Percentiles rank a stretch among this genome's conserved stretches.
Conservation (phyloP, 2,329 filamentous ascomycete genomes). For the Seiridium unicorne region DNA sequence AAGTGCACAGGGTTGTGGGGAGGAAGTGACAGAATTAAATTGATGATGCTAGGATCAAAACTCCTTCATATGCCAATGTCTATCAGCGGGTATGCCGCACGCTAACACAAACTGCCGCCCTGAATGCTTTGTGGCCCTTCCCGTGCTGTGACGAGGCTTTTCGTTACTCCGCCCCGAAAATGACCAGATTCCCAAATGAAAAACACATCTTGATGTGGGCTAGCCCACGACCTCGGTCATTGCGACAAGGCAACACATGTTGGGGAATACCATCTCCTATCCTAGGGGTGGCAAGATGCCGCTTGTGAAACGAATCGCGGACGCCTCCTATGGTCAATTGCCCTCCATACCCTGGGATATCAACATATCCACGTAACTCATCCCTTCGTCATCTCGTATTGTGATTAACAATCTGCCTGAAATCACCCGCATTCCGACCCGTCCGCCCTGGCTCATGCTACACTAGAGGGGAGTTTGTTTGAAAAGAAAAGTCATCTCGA, state of each 20-base stretch:
- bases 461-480: background rate
- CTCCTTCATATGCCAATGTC: slow-evolving; percentile 9
- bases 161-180: too few relatives aligned
- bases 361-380: slow-evolving; percentile 4
- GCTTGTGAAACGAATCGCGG: background rate
- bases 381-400: slow-evolving; percentile 9
- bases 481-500: background rate
- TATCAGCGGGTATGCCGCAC: slow-evolving; percentile 9
- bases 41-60: slow-evolving; percentile 3
- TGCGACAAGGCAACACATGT: background rate
- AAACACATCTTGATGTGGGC: too few relatives aligned
- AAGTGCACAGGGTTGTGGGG: background rate
- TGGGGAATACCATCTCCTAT: background rate
- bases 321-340: background rate
- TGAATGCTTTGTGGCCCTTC: background rate
- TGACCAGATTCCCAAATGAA: background rate
- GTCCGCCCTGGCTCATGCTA: background rate
- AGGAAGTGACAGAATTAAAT: background rate
- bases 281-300: background rate
- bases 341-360: background rate
- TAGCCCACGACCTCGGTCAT: too few relatives aligned
- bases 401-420: background rate
- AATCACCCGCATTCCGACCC: background rate
- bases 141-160: background rate
- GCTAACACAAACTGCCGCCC: slow-evolving; percentile 5